Conservation (phyloP, 139 green algal genomes). For the Volvox reticuliferus region DNA sequence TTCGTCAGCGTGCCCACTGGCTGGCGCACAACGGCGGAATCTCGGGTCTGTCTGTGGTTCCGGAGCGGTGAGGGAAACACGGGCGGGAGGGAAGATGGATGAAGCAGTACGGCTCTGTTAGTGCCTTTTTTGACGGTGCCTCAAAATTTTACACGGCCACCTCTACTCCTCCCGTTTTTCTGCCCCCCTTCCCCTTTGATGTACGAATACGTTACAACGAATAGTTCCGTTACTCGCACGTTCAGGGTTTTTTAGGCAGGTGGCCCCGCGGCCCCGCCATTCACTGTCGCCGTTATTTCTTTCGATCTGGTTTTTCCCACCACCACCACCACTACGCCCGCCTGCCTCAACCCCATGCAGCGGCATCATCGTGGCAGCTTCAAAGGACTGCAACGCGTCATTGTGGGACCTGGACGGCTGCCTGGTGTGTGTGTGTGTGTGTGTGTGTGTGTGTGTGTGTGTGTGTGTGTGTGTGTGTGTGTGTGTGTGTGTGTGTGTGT, state of each 20-base stretch:
- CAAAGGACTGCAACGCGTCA: conserved; percentile 72
- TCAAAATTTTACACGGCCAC: too few species aligned
- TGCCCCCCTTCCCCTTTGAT: too few species aligned
- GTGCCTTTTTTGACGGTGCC: too few species aligned
- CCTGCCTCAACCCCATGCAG: neutral
- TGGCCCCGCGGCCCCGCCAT: too few species aligned
- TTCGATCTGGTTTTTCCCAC: too few species aligned
- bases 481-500: neutral
- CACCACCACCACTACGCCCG: neutral
- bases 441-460: neutral
- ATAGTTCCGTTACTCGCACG: too few species aligned
- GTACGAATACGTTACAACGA: too few species aligned
- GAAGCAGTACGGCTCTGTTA: too few species aligned
- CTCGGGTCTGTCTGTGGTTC: conserved; percentile 64
- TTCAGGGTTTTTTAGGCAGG: too few species aligned
- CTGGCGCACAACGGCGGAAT: conserved; percentile 61
- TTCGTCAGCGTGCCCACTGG: conserved; percentile 74
- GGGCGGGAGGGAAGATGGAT: neutral
- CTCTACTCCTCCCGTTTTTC: too few species aligned
- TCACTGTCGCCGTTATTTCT: too few species aligned
- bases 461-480: conserved; percentile 15
- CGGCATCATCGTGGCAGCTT: conserved; percentile 69
- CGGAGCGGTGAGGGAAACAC: conserved; percentile 2
- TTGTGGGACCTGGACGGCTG: conserved; percentile 76
- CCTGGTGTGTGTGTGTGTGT: conserved; percentile 3